Percentiles rank a stretch among this genome's conserved stretches.
phyloP scores from a whole-genome alignment of 23 red algal species.

The Gracilaria domingensis region DNA sequence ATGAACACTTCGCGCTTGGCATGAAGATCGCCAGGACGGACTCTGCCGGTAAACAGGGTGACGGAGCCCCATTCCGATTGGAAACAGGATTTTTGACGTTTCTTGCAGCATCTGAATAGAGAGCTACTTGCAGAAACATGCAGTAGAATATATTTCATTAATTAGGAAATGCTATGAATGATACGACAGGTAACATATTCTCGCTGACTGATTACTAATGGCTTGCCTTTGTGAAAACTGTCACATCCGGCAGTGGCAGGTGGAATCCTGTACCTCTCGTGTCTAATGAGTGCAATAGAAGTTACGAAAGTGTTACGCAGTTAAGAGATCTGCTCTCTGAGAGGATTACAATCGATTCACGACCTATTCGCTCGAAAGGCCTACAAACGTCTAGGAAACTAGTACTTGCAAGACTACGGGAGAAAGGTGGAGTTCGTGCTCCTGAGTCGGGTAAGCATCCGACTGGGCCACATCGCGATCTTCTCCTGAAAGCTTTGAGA shows the following conservation, averaged over 20 bases:
- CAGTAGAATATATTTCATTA: background rate
- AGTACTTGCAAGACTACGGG: slow-evolving; percentile 9
- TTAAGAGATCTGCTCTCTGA: background rate
- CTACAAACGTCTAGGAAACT: background rate
- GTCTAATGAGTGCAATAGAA: background rate
- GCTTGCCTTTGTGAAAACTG: background rate
- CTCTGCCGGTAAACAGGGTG: background rate
- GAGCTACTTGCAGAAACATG: background rate
- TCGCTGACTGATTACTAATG: background rate
- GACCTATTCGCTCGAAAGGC: background rate
- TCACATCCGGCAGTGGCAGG: background rate
- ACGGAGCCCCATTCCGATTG: background rate
- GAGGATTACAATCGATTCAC: background rate
- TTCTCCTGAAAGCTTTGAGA: slow-evolving; percentile 41
- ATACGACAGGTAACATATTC: background rate
- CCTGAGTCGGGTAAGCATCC: slow-evolving; percentile 69
- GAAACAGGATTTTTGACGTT: background rate
- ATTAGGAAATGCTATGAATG: background rate
- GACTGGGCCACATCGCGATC: slow-evolving; percentile 40
- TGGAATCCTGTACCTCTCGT: background rate
- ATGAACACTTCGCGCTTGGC: background rate
- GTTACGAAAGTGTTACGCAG: background rate
- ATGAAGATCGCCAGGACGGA: background rate
- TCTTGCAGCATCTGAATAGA: background rate
- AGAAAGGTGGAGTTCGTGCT: slow-evolving; percentile 39